Base-by-base conservation (phyloP, 208 protist genomes). In the Leishmania braziliensis region DNA sequence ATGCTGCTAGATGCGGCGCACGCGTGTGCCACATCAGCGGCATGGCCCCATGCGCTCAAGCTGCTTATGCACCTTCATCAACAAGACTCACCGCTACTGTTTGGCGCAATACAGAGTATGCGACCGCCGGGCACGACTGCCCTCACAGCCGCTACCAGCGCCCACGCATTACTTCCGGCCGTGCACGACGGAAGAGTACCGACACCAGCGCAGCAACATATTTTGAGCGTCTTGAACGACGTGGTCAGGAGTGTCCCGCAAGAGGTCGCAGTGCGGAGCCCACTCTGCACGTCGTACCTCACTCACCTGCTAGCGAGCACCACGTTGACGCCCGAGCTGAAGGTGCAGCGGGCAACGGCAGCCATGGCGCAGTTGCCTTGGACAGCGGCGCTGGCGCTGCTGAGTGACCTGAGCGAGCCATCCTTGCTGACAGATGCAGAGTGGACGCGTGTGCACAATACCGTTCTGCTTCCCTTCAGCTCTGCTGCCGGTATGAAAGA, bases 221-320 rank as follows among this genome's bases (percentile, higher is more conserved):
- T 91, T 5, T 46, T 95, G 36, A 62, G 54, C 1, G 86, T 95
- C 29, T 66, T 97, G 46, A 92, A 90, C 69, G 84, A 90, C 58
- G 92, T 97, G 0, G 92, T 96, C 3, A 75, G 84, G 0, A 77
- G 76, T 23, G 87, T 92, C 26, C 94, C 94, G 43, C 81, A 82
- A 46, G 33, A 81, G 10, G 86, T 92, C 33, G 92, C 91, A 8
- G 50, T 95, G 70, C 74, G 76, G 36, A 75, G 92, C 79, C 77
- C 84, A 48, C 86, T 97, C 70, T 96, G 92, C 80, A 68, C 77
- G 29, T 96, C 92, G 10, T 96, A 93, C 80, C 80, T 96, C 29
- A 91, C 91, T 39, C 92, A 97, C 77, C 82, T 97, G 29, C 82
- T 88, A 5, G 92, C 91, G 29, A 95, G 92, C 82, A 97, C 94